phyloP scores from a whole-genome alignment of 169 alveolate species.

The Eimeria praecox region DNA sequence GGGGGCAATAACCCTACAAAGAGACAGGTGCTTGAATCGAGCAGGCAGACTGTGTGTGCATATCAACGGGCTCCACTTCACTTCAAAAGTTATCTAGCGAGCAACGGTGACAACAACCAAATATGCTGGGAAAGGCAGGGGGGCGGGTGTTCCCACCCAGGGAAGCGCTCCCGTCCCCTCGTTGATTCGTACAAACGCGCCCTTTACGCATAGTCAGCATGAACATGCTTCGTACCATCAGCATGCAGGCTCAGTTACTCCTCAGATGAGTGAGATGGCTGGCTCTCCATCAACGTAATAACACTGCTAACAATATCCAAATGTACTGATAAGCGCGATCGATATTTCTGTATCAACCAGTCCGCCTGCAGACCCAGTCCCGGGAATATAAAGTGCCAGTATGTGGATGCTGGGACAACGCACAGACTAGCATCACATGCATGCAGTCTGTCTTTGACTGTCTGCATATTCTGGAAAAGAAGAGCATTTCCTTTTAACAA shows the following conservation, averaged over 20 bases:
- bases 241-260: too few species aligned
- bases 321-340: not conserved
- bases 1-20: not conserved
- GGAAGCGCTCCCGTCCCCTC: not conserved
- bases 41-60: not conserved
- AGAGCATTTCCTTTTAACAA: not conserved
- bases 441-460: not conserved
- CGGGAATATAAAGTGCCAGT: not conserved
- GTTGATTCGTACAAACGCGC: not conserved
- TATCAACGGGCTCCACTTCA: not conserved
- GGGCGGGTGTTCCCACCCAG: not conserved
- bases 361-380: not conserved
- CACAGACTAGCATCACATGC: not conserved
- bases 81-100: not conserved
- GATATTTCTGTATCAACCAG: not conserved
- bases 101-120: not conserved
- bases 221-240: not conserved
- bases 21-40: not conserved
- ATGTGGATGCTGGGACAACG: not conserved
- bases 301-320: not conserved
- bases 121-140: not conserved
- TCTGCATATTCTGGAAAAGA: not conserved
- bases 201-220: not conserved
- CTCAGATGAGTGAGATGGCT: not conserved
- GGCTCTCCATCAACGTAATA: not conserved